These are phyloP conservation scores for Aspergillus sclerotiicarbonarius DNA, from an alignment of 495 filamentous ascomycete species.

Conservation along the genomic window DNA sequence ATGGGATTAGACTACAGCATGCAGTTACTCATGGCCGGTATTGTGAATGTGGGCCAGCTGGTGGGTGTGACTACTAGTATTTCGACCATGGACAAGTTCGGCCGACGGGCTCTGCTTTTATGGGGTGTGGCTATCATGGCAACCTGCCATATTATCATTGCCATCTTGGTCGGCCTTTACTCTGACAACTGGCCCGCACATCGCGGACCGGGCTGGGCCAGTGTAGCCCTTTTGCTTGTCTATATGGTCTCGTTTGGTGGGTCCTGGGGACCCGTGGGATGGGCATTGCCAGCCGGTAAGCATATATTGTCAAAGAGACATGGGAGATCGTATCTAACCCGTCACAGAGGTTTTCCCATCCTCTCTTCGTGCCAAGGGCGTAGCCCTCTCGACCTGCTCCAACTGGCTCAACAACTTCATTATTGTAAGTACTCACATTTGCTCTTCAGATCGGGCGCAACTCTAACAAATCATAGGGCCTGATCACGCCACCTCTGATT, in stretches of 20 bases:
- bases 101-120: conserved; percentile 46
- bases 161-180: conserved; percentile 45
- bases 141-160: conserved; percentile 50
- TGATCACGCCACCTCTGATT: conserved; percentile 54
- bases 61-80: conserved; percentile 46
- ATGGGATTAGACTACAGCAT: conserved; percentile 56
- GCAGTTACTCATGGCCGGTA: conserved; percentile 59
- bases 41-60: conserved; percentile 55
- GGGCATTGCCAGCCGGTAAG: conserved; percentile 44
- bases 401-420: conserved; percentile 61
- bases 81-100: conserved; percentile 51
- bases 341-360: conserved; percentile 49
- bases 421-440: conserved; percentile 31
- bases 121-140: conserved; percentile 47
- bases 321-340: neutral
- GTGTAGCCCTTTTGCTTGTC: conserved; percentile 44
- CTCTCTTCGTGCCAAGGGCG: conserved; percentile 51
- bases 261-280: conserved; percentile 46
- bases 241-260: conserved; percentile 51
- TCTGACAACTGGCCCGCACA: conserved; percentile 45
- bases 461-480: conserved; percentile 26
- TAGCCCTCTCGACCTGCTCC: conserved; percentile 50
- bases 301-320: neutral
- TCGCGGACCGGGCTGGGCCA: conserved; percentile 47
- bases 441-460: neutral